phyloP scores from a whole-genome alignment of 1,139 yeast species.

The Kodamaea plutei region DNA sequence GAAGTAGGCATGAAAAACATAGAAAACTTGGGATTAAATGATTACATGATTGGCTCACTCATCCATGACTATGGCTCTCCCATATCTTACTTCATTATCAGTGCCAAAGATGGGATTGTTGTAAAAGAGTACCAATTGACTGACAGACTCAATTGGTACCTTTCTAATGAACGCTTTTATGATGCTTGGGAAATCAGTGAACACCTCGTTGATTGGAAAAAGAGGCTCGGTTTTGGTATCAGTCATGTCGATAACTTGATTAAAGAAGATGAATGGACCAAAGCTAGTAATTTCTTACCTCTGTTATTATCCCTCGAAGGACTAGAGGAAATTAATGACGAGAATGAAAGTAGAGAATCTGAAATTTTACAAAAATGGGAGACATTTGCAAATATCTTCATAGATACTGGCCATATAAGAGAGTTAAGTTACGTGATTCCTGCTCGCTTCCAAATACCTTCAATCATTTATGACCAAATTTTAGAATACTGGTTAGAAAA shows the following conservation, averaged over 20 bases:
- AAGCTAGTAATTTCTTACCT: conserved; percentile 50
- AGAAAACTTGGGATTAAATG: conserved; percentile 69
- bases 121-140: conserved; percentile 64
- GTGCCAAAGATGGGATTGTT: conserved; percentile 78
- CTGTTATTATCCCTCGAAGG: conserved; percentile 34
- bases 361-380: conserved; percentile 59
- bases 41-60: conserved; percentile 56
- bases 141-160: conserved; percentile 74
- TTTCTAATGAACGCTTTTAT: conserved; percentile 47
- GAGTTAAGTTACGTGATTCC: conserved; percentile 57
- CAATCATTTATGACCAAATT: conserved; percentile 46
- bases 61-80: conserved; percentile 25
- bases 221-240: conserved; percentile 59
- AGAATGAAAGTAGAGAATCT: conserved; percentile 26
- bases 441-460: conserved; percentile 23
- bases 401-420: conserved; percentile 44
- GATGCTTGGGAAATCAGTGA: conserved; percentile 79
- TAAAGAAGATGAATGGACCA: conserved; percentile 49
- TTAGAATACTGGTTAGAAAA: conserved; percentile 48
- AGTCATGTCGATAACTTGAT: conserved; percentile 58
- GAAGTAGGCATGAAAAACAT: conserved; percentile 64
- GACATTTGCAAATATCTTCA: conserved; percentile 54
- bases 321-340: conserved; percentile 24
- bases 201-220: conserved; percentile 46
- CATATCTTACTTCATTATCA: conserved; percentile 59